These are phyloP conservation scores for Aureobasidium uvarum DNA, from an alignment of 2,329 filamentous ascomycete species.

Conservation along the genomic window DNA sequence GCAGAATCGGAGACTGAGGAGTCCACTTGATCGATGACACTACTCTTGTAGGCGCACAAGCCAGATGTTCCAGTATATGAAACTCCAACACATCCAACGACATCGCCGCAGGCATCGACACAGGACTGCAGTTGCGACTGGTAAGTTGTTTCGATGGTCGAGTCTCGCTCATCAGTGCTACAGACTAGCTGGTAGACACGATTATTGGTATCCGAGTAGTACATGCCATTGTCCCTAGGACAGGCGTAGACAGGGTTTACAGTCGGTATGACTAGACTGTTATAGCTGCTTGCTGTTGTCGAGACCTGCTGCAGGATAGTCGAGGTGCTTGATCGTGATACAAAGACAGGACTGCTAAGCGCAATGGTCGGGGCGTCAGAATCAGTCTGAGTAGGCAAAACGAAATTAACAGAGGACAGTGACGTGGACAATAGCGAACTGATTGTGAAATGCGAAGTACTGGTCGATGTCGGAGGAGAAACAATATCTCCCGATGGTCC, in stretches of 20 bases:
- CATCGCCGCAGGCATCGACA: slow-evolving; percentile 31
- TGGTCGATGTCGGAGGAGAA: neutral
- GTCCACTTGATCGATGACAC: neutral
- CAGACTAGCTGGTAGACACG: slow-evolving; percentile 33
- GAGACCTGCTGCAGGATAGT: neutral
- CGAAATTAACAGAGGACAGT: too few species aligned
- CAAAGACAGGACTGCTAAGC: neutral
- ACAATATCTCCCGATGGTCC: neutral
- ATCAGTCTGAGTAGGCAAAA: neutral
- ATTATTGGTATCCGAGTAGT: slow-evolving; percentile 31
- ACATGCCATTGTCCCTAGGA: slow-evolving; percentile 32
- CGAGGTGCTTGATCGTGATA: neutral
- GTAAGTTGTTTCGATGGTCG: slow-evolving; percentile 25
- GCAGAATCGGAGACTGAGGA: slow-evolving; percentile 28
- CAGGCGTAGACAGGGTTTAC: slow-evolving; percentile 31
- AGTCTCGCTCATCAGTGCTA: slow-evolving; percentile 29
- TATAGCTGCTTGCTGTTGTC: neutral
- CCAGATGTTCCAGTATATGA: slow-evolving; percentile 27
- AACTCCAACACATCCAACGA: slow-evolving; percentile 30
- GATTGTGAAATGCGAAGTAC: too few species aligned
- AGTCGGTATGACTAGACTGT: slow-evolving; percentile 27
- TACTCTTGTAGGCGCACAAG: slow-evolving; percentile 32
- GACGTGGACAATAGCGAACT: neutral
- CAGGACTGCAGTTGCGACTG: slow-evolving; percentile 32
- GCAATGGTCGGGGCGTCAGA: neutral